phyloP scores from a whole-genome alignment of 768 basidiomycete species.

The Pilatotrama ljubarskyi region DNA sequence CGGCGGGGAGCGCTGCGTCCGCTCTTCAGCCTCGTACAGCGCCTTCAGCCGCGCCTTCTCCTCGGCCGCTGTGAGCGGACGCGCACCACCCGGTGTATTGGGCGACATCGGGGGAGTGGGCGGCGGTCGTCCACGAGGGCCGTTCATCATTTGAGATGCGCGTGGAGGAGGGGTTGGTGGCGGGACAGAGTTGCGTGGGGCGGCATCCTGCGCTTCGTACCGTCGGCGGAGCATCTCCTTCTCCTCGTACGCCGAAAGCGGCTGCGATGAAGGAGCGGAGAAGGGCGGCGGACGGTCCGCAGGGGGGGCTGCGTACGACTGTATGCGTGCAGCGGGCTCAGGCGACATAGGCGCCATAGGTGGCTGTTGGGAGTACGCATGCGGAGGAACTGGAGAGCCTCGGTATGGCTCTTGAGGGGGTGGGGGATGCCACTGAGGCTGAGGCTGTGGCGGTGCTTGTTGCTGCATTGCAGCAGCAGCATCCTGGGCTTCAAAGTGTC shows the following conservation, averaged over 20 bases:
- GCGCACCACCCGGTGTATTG: conserved; percentile 29
- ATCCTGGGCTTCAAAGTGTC: conserved; percentile 67
- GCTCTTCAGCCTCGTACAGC: conserved; percentile 60
- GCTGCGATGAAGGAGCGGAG: conserved; percentile 10
- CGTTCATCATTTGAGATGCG: conserved; percentile 22
- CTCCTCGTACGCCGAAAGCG: conserved; percentile 22
- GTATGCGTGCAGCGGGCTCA: conserved; percentile 3
- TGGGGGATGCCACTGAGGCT: conserved; percentile 7
- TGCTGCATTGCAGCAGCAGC: conserved; percentile 37
- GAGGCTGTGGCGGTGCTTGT: conserved; percentile 17
- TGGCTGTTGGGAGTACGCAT: conserved; percentile 5
- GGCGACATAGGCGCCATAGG: neutral
- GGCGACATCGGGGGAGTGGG: conserved; percentile 34
- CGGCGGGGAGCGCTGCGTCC: conserved; percentile 14
- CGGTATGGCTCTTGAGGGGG: conserved; percentile 22
- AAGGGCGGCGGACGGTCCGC: conserved; percentile 13
- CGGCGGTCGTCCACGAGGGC: conserved; percentile 29
- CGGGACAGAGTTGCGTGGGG: conserved; percentile 22
- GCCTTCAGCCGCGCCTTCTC: conserved; percentile 74
- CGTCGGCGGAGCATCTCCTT: conserved; percentile 34
- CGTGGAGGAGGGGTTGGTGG: conserved; percentile 28
- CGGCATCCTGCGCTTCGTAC: conserved; percentile 34
- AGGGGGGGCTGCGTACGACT: neutral
- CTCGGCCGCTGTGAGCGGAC: conserved; percentile 65
- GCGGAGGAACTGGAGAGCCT: conserved; percentile 26